A percentile compares a stretch with the other conserved stretches of the same genome.
phyloP scores from a whole-genome alignment of 2,329 filamentous ascomycete species.

The Alternaria sp. region DNA sequence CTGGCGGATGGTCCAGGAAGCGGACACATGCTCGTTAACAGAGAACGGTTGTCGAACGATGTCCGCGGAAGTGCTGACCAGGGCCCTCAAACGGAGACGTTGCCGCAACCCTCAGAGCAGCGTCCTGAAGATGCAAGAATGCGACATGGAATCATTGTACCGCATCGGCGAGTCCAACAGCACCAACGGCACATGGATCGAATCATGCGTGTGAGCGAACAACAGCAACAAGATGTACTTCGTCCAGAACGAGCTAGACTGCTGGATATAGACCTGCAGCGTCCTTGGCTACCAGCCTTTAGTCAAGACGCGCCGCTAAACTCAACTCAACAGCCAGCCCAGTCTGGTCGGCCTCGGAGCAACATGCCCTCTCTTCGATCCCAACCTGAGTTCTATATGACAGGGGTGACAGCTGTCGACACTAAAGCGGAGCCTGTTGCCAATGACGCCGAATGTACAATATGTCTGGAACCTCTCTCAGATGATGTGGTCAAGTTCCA shows the following conservation, averaged over 20 bases:
- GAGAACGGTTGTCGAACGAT: neutral
- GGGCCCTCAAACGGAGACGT: neutral
- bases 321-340: neutral
- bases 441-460: neutral
- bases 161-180: neutral
- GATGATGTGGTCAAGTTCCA: conserved; percentile 8
- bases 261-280: neutral
- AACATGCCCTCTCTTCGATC: conserved; percentile 9
- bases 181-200: neutral
- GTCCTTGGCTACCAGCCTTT: neutral
- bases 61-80: neutral
- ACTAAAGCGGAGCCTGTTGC: neutral
- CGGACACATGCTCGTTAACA: neutral
- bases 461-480: conserved; percentile 3
- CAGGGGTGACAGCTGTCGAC: conserved; percentile 1
- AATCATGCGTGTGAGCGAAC: neutral
- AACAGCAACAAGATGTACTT: neutral
- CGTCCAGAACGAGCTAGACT: neutral
- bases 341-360: neutral
- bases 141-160: neutral
- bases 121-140: neutral
- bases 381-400: conserved; percentile 19
- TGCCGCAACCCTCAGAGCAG: neutral
- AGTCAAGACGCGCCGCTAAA: neutral
- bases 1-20: neutral